These are phyloP conservation scores for Pachysolen tannophilus DNA, from an alignment of 805 yeast genomes.

Conservation along the genomic window DNA sequence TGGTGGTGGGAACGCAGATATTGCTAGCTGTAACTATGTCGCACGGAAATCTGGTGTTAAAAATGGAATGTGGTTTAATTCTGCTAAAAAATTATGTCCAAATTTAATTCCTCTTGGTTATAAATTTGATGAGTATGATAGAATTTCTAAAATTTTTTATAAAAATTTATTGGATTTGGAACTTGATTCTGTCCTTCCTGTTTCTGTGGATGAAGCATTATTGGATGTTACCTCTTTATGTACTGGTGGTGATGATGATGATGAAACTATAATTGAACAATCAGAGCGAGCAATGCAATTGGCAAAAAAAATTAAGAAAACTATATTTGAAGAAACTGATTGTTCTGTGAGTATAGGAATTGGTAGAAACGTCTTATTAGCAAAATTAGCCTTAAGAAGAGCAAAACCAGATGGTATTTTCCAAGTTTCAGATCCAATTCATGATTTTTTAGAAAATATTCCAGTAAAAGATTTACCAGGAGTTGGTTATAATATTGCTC, in stretches of 20 bases:
- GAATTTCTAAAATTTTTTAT: constrained; percentile 57
- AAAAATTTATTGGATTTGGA: constrained; percentile 39
- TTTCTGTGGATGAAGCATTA: constrained; percentile 90
- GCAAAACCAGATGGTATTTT: constrained; percentile 76
- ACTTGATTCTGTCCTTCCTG: constrained; percentile 58
- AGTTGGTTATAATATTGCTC: constrained; percentile 43
- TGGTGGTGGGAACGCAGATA: constrained; percentile 53
- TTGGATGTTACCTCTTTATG: constrained; percentile 42
- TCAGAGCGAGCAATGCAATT: constrained; percentile 22
- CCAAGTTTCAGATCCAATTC: constrained; percentile 19
- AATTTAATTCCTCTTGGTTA: constrained; percentile 55
- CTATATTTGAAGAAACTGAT: constrained; percentile 34
- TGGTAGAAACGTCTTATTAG: constrained; percentile 65
- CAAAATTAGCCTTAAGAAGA: constrained; percentile 60
- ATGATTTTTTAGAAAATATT: constrained; percentile 28
- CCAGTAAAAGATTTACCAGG: constrained; percentile 49
- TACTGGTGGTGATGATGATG: constrained; percentile 12
- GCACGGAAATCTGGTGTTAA: constrained; percentile 73
- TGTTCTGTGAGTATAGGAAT: constrained; percentile 78
- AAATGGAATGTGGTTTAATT: constrained; percentile 86
- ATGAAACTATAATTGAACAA: constrained; percentile 15
- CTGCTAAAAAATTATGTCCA: constrained; percentile 58
- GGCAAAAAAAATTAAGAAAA: constrained; percentile 27
- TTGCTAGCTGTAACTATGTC: constrained; percentile 87
- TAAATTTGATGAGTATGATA: constrained; percentile 68